Percentiles rank a stretch among this genome's conserved stretches.
These are phyloP conservation scores for Solanum etuberosum DNA, from an alignment of 257 asterid genomes.

Conservation along the genomic window DNA sequence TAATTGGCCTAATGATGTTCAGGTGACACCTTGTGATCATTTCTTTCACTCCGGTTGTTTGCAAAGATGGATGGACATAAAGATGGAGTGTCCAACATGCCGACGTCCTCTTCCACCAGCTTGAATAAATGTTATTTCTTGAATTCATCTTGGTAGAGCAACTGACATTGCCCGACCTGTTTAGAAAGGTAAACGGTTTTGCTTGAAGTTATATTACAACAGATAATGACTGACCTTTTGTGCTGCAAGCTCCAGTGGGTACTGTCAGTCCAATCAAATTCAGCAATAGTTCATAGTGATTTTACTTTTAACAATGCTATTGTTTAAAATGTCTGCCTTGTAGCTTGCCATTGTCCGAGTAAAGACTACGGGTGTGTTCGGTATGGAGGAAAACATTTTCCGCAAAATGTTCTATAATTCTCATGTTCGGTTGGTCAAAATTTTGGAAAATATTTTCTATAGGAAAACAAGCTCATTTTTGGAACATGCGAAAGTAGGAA, in stretches of 20 bases:
- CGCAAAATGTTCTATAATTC: not conserved
- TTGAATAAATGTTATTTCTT: slow-evolving; percentile 21
- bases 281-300: not conserved
- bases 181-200: not conserved
- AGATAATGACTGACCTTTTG: not conserved
- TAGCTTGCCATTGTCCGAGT: not conserved
- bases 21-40: slow-evolving; percentile 97
- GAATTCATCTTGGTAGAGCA: not conserved
- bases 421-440: not conserved
- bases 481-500: not conserved
- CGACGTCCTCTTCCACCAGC: slow-evolving; percentile 95
- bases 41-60: slow-evolving; percentile 83
- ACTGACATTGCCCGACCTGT: not conserved
- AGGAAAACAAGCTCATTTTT: not conserved
- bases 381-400: not conserved
- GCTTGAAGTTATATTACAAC: not conserved
- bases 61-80: slow-evolving; percentile 98
- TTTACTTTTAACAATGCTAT: not conserved
- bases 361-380: not conserved
- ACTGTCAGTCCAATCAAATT: not conserved
- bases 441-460: not conserved
- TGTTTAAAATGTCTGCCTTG: not conserved
- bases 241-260: not conserved
- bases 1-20: not conserved
- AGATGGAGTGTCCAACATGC: slow-evolving; percentile 99